A percentile compares a stretch with the other conserved stretches of the same genome.
Evolutionary conservation across 306 rosid genomes (phyloP).

Genomic region (Benincasa hispida): DNA sequence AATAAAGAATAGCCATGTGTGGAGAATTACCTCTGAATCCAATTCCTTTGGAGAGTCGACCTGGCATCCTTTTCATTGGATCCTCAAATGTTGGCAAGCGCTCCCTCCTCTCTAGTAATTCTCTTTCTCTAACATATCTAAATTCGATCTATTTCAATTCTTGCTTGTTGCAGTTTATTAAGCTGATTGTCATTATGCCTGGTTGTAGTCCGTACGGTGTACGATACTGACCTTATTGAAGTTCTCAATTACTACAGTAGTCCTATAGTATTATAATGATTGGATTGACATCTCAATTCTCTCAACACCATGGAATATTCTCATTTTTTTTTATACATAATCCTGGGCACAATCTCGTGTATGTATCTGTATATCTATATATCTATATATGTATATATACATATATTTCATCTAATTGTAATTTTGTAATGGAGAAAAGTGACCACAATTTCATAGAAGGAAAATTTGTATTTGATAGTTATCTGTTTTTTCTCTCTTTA

Average conservation of each 20-base stretch:
- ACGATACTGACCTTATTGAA: too few relatives aligned
- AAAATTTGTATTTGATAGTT: background rate
- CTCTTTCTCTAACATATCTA: background rate
- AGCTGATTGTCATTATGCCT: background rate
- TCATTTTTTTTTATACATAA: background rate
- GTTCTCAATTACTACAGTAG: background rate
- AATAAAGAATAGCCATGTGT: background rate
- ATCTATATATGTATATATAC: too few relatives aligned
- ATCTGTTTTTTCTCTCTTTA: background rate
- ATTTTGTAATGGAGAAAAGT: background rate
- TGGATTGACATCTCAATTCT: background rate
- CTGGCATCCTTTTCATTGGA: slow-evolving; percentile 59
- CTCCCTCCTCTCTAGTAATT: slow-evolving; percentile 62
- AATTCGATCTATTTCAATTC: background rate
- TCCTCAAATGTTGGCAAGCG: slow-evolving; percentile 73
- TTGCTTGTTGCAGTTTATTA: background rate
- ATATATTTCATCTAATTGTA: too few relatives aligned
- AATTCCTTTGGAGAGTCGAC: slow-evolving; percentile 39
- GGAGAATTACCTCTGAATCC: slow-evolving; percentile 16
- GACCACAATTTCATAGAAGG: background rate
- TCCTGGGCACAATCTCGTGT: too few relatives aligned
- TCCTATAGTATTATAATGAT: background rate
- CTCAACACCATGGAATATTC: background rate
- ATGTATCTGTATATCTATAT: too few relatives aligned
- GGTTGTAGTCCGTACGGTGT: too few relatives aligned